Evolutionary conservation across 2,329 filamentous ascomycete species (phyloP).

Genomic region (Hymenoscyphus occultus): DNA sequence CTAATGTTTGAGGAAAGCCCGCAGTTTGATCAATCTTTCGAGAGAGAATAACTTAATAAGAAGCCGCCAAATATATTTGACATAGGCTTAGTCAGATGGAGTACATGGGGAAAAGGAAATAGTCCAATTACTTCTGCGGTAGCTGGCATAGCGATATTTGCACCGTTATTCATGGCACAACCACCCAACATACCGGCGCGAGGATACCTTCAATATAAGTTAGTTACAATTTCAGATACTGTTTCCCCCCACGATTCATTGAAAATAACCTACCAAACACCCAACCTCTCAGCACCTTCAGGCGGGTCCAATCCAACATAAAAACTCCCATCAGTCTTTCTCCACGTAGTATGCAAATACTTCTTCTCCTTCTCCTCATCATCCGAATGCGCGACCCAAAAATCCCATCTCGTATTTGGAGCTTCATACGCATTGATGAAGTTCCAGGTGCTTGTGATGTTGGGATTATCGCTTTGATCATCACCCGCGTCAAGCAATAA

Average conservation of each 20-base stretch:
- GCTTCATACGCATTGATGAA: constrained; percentile 42
- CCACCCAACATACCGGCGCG: constrained; percentile 41
- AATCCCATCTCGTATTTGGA: constrained; percentile 49
- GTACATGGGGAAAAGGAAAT: background rate
- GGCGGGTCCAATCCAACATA: constrained; percentile 34
- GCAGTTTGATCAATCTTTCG: background rate
- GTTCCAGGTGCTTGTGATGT: background rate
- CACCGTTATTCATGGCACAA: constrained; percentile 38
- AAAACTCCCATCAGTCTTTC: constrained; percentile 28
- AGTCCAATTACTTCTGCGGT: constrained; percentile 35
- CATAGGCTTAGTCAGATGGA: background rate
- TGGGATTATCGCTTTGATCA: constrained; percentile 41
- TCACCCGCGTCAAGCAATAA: constrained; percentile 53
- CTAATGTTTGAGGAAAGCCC: too few relatives aligned
- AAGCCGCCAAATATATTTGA: background rate
- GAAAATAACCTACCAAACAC: constrained; percentile 36
- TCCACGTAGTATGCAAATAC: constrained; percentile 35
- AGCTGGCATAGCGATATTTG: constrained; percentile 40
- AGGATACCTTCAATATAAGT: constrained; percentile 24
- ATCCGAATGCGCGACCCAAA: constrained; percentile 29
- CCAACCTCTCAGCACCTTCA: constrained; percentile 34
- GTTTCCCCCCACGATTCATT: background rate
- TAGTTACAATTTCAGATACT: background rate
- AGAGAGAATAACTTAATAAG: background rate
- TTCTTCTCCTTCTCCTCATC: constrained; percentile 14